Base-by-base conservation (phyloP, 179 eudicot genomes). In the Dionaea muscipula region DNA sequence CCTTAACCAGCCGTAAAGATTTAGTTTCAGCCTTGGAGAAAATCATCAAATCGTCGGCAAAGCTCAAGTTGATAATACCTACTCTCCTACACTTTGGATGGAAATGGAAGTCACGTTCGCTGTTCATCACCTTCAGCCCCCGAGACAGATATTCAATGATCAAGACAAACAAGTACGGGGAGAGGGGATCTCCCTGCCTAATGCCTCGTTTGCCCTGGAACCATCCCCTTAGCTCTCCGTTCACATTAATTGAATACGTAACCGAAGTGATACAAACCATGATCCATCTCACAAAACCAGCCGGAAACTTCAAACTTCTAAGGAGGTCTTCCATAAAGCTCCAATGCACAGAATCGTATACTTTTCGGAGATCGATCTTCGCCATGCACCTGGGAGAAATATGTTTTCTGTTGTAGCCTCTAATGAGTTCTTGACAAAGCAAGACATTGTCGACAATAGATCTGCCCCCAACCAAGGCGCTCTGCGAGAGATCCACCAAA, bases 161-260 rank as follows among this genome's bases (percentile, higher is more conserved):
- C 31, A 22, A 18, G 40, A 18, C 5, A 28, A 21, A 52, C 6
- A 52, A 7, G 3, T 31, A 31, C 5, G 35, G 1, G n/a, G n/a
- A n/a, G n/a, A n/a, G n/a, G n/a, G 9, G 56, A 52, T 31, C 56
- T 0, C 54, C 54, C 19, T 50, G 54, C n/a, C 54, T 3, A 10
- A 50, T 6, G 14, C 54, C 54, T 15, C 40, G 14, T 31, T 27
- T 19, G 4, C 39, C 56, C 1, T 27, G 18, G 16, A 52, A 27
- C 5, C 10, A 31, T 3, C 56, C 56, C 27, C n/a, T 16, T 2
- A 14, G 8, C 20, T 31, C 21, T 4, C 56, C 24, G 26, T 52
- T 52, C 12, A 52, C 1, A 1, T 27, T 4, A 17, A 52, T 2
- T 11, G 21, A 26, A 16, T 14, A 52, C 0, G 39, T 1, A 27